Percentiles rank a stretch among this genome's conserved stretches.
These are phyloP conservation scores for Sequoiadendron giganteum DNA, from an alignment of 75 land plant species.

Conservation along the genomic window DNA sequence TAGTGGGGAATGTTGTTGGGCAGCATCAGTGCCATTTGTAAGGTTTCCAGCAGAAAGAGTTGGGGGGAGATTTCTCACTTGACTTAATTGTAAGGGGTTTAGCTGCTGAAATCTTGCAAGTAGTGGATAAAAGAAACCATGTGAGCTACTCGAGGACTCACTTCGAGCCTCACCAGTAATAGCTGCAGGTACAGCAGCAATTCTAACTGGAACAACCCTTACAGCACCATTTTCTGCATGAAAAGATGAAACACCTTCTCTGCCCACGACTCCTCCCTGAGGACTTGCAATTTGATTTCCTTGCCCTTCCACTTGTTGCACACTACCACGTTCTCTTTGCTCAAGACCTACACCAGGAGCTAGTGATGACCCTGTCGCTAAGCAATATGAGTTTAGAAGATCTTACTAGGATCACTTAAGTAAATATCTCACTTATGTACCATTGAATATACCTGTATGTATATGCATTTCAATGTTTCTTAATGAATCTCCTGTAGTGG, in stretches of 20 bases:
- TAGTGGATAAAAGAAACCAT: constrained; percentile 59
- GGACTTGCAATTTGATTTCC: constrained; percentile 12
- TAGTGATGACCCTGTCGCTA: constrained; percentile 4
- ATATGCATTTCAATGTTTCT: constrained; percentile 59
- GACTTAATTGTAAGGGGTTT: constrained; percentile 19
- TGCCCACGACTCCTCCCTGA: constrained; percentile 16
- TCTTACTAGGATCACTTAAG: not conserved
- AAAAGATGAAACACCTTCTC: constrained; percentile 17
- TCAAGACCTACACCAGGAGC: constrained; percentile 11
- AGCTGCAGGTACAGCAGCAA: constrained; percentile 54
- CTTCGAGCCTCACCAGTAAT: constrained; percentile 18
- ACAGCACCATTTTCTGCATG: constrained; percentile 47
- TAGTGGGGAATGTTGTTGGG: constrained; percentile 12
- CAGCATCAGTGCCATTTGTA: constrained; percentile 2
- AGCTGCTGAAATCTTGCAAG: constrained; percentile 65
- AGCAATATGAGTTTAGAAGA: not conserved
- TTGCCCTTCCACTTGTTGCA: constrained; percentile 27
- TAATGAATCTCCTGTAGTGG: constrained; percentile 46
- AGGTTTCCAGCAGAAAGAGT: constrained; percentile 17
- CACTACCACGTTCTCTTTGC: constrained; percentile 27
- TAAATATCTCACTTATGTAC: not conserved
- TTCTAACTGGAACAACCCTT: constrained; percentile 66
- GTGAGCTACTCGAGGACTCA: constrained; percentile 23
- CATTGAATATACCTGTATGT: constrained; percentile 22
- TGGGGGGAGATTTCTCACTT: constrained; percentile 13